Conservation (phyloP, 2,329 filamentous ascomycete species). For the Arthrobotrys pseudoclavata region DNA sequence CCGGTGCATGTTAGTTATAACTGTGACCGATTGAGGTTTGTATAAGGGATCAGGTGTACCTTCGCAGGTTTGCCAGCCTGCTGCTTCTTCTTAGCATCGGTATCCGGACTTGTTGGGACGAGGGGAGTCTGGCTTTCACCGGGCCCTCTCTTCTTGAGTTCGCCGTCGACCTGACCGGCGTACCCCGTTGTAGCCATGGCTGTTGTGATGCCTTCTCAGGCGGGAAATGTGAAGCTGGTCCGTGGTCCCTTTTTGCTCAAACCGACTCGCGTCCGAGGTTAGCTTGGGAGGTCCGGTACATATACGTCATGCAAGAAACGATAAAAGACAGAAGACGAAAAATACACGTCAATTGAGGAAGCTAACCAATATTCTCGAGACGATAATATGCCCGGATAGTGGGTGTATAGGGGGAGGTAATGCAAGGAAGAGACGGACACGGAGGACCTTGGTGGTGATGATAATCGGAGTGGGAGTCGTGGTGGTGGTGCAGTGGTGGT, state of each 20-base stretch:
- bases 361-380: slow-evolving; percentile 34
- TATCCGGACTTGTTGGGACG: slow-evolving; percentile 36
- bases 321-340: background rate
- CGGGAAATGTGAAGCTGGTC: slow-evolving; percentile 46
- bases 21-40: slow-evolving; percentile 9
- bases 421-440: slow-evolving; percentile 16
- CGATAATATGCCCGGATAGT: slow-evolving; percentile 23
- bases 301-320: slow-evolving; percentile 33
- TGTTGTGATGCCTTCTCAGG: slow-evolving; percentile 56
- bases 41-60: slow-evolving; percentile 9
- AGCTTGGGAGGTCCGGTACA: slow-evolving; percentile 14
- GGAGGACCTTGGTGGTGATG: slow-evolving; percentile 23
- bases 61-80: slow-evolving; percentile 41
- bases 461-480: slow-evolving; percentile 32
- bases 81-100: slow-evolving; percentile 57
- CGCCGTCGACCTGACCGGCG: slow-evolving; percentile 52
- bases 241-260: slow-evolving; percentile 52
- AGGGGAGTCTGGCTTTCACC: slow-evolving; percentile 44
- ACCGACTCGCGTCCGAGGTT: slow-evolving; percentile 52
- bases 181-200: slow-evolving; percentile 59
- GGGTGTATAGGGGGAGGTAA: background rate
- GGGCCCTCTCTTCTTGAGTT: slow-evolving; percentile 54
- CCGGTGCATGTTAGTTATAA: background rate
- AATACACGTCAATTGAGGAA: slow-evolving; percentile 50
- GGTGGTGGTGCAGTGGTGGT: slow-evolving; percentile 44